These are phyloP conservation scores for Oryza rufipogon DNA, from an alignment of 176 grass and related monocot species.

Conservation along the genomic window DNA sequence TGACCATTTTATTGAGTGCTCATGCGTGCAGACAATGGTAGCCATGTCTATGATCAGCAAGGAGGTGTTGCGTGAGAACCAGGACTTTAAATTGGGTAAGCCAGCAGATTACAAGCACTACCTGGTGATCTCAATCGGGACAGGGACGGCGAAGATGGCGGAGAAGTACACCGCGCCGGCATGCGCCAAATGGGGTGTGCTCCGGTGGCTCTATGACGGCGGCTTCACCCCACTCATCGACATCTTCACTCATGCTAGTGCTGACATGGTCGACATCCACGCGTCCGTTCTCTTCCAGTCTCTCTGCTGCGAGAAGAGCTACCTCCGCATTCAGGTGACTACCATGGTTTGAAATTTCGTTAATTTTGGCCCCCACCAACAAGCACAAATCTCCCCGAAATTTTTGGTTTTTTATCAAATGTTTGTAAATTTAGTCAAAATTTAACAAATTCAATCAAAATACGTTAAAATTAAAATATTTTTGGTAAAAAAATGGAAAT, in stretches of 20 bases:
- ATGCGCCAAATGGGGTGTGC: slow-evolving; percentile 53
- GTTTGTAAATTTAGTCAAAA: no score
- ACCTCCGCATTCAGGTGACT: slow-evolving; percentile 74
- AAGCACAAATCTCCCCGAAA: no score
- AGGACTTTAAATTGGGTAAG: slow-evolving; percentile 44
- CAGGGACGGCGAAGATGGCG: slow-evolving; percentile 41
- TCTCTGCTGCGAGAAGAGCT: slow-evolving; percentile 24
- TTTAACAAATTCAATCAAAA: no score
- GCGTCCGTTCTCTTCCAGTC: slow-evolving; percentile 50
- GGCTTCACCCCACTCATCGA: slow-evolving; percentile 60
- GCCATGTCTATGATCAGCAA: slow-evolving; percentile 53
- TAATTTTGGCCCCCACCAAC: no score
- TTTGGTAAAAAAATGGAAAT: no score
- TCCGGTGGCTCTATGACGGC: slow-evolving; percentile 51
- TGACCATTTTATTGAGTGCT: neutral
- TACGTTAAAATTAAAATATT: no score
- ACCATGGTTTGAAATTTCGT: no score
- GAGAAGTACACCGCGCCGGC: slow-evolving; percentile 39
- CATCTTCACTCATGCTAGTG: slow-evolving; percentile 64
- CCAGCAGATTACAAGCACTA: slow-evolving; percentile 46
- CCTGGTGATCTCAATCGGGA: slow-evolving; percentile 71
- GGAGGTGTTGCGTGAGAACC: slow-evolving; percentile 43
- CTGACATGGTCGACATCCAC: slow-evolving; percentile 76
- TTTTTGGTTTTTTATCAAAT: no score
- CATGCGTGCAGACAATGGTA: slow-evolving; percentile 6